Evolutionary conservation across 139 green algal genomes (phyloP).

Genomic region (Penium margaritaceum): DNA sequence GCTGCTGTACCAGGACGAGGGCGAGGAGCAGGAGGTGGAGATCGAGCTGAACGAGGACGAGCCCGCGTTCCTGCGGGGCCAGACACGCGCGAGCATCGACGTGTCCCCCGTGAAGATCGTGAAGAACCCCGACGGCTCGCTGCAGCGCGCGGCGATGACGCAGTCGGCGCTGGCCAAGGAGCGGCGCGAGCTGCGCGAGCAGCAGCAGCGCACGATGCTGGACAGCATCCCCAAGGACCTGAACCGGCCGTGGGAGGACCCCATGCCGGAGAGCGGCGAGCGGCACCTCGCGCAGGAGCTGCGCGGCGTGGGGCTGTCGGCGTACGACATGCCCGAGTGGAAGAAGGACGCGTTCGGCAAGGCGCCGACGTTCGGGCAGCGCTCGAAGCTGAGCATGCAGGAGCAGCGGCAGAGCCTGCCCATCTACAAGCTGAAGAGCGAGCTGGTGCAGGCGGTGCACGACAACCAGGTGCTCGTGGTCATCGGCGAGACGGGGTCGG

Average conservation of each 20-base stretch:
- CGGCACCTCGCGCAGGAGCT: conserved; percentile 72
- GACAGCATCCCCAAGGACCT: conserved; percentile 70
- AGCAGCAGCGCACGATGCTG: conserved; percentile 86
- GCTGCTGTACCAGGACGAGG: conserved; percentile 53
- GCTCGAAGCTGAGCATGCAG: conserved; percentile 70
- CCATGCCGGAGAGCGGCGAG: conserved; percentile 70
- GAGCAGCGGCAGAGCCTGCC: conserved; percentile 89
- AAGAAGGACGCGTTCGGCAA: conserved; percentile 75
- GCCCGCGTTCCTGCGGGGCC: conserved; percentile 80
- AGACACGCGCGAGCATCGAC: conserved; percentile 57
- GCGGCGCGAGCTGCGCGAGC: conserved; percentile 84
- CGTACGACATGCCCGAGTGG: conserved; percentile 57
- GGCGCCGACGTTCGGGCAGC: conserved; percentile 78
- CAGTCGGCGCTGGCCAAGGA: conserved; percentile 87
- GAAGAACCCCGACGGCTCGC: conserved; percentile 91
- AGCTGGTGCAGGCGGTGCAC: conserved; percentile 77
- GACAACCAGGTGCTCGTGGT: conserved; percentile 83
- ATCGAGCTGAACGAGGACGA: conserved; percentile 96
- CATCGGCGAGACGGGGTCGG: conserved; percentile 82
- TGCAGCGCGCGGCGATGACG: conserved; percentile 96
- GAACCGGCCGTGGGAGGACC: conserved; percentile 88
- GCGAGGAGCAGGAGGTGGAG: conserved; percentile 87
- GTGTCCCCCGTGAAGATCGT: conserved; percentile 95
- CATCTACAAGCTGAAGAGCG: conserved; percentile 84
- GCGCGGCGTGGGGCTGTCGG: conserved; percentile 61